Conservation (phyloP, 768 basidiomycete genomes). For the Hygrocybe coccinea region DNA sequence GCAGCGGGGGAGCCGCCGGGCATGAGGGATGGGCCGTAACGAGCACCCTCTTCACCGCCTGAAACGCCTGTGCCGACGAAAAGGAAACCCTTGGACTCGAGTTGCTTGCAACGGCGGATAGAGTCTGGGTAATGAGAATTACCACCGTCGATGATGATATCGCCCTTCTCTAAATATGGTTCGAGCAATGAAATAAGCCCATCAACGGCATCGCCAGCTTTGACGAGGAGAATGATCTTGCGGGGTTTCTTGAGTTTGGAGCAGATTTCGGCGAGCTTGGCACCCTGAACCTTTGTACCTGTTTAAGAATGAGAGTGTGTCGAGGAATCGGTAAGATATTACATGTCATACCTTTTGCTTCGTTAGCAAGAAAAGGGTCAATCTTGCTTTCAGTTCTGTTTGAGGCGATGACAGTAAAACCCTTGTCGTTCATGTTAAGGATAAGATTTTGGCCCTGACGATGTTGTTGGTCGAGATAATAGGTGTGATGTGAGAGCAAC, state of each 20-base stretch:
- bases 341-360: conserved; percentile 81
- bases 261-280: conserved; percentile 85
- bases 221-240: conserved; percentile 97
- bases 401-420: conserved; percentile 93
- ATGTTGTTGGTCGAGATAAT: background rate
- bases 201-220: conserved; percentile 95
- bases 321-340: conserved; percentile 3
- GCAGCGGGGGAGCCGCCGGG: conserved; percentile 92
- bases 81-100: conserved; percentile 90
- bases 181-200: conserved; percentile 87
- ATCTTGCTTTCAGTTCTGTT: conserved; percentile 98
- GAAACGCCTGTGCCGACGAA: conserved; percentile 99
- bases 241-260: conserved; percentile 91
- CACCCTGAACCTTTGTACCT: conserved; percentile 96
- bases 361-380: conserved; percentile 90
- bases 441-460: conserved; percentile 90
- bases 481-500: conserved; percentile 16
- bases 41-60: conserved; percentile 98
- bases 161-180: conserved; percentile 88
- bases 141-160: conserved; percentile 99
- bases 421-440: conserved; percentile 99
- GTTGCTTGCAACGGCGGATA: conserved; percentile 88
- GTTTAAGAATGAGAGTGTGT: conserved; percentile 10
- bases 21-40: conserved; percentile 97
- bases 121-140: conserved; percentile 99